Base-by-base conservation (phyloP, 768 basidiomycete genomes). In the Xerocomellus chrysenteron region DNA sequence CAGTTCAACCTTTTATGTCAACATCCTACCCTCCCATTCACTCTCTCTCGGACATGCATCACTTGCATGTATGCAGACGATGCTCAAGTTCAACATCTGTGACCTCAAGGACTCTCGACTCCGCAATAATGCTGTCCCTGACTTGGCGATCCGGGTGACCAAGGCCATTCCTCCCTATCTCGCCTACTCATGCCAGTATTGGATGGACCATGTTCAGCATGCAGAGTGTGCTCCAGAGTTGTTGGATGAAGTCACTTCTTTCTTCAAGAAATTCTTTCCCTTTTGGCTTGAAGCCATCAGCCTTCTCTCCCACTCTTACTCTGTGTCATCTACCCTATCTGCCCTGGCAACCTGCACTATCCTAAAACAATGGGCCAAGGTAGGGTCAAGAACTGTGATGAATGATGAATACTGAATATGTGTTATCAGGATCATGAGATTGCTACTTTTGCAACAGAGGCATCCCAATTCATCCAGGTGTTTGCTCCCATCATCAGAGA, bases 41-140 rank as follows among this genome's bases (percentile, higher is more conserved):
- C 58, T 55, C 6, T 9, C 10, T 21, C 60, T 77, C n/a, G 65
- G 73, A 2, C 54, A 52, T 14, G 59, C 67, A 13, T 68, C 65
- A 36, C 58, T 78, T 12, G 48, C 51, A 30, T 57, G 68, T 30
- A 75, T 78, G 76, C 59, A 57, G 12, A 50, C 43, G 35, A 59
- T 56, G 16, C 72, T 78, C 39, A 60, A 53, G 46, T 78, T 79
- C 63, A 77, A 79, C 40, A 76, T 79, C 10, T 78, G 76, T 26
- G 41, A 60, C 12, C 54, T 78, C 10, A 52, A 73, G 33, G 67
- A 73, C 26, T 78, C 77, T 5, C 68, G 70, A 48, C 24, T 66
- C 0, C 55, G 40, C 14, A 76, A 78, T 30, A 19, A 41, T 16
- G 66, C 71, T 9, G 44, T 76, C 5, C 52, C 57, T 2, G 59